Evolutionary conservation across 1,284 basidiomycete species (phyloP), one percentile per base, ranked within the genome.

Genomic region (Irpex sp.): DNA sequence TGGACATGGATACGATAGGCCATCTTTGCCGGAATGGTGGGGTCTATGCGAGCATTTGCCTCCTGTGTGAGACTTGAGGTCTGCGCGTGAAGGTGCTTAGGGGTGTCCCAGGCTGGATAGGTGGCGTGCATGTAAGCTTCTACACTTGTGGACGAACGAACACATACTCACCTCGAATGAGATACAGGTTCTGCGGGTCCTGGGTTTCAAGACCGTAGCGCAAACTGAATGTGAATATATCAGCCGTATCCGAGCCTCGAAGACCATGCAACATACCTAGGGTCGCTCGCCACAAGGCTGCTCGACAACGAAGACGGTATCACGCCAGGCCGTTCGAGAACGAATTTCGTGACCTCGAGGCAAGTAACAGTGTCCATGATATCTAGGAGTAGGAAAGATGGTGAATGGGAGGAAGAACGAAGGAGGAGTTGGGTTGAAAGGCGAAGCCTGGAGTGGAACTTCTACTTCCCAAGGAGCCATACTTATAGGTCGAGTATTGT

Each of bases 321-420:
- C 9, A 56, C 54, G 11, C 54, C 54, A 36, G 54, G 19, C 13
- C 59, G 56, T 31, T 55, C 51, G 21, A 62, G 38, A 13, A 59
- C 63, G 34, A 62, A 59, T 60, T 64, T 64, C 47, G 60, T 61
- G 60, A 64, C 59, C 44, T 61, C 63, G 2, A 56, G 34, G 51
- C 60, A 64, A 52, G 61, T 56, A 37, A 61, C 52, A 52, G 60
- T 31, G n/a, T 52, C 52, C 63, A 60, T 60, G n/a, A 21, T 52
- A 19, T 26, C 26, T 26, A 26, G 26, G 6, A 8, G 17, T 9
- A 19, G 47, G n/a, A 15, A 19, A 5, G 13, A 13, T 31, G 9
- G 13, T 9, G 49, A 9, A 26, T 9, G 49, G 8, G 21, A 9
- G 21, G 7, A 26, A 56, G 17, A 11, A 17, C 21, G 19, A 56